Conservation (phyloP, 352 stramenopile species). For the Phytophthora litchii region DNA sequence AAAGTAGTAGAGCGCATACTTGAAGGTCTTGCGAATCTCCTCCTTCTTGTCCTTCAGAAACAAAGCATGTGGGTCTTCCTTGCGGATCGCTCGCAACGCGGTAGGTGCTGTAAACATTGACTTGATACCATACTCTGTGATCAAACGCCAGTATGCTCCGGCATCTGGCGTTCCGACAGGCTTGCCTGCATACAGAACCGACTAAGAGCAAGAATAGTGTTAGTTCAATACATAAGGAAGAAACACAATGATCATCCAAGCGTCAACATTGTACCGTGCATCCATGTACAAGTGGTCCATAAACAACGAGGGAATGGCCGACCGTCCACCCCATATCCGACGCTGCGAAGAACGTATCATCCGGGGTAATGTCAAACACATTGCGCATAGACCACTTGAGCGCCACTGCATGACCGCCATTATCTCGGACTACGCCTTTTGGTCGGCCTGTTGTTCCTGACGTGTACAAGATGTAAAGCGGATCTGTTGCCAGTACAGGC, state of each 20-base stretch:
- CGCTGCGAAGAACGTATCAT: constrained; percentile 86
- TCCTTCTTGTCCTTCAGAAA: constrained; percentile 55
- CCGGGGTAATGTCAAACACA: constrained; percentile 71
- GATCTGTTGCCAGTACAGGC: constrained; percentile 59
- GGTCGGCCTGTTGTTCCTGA: constrained; percentile 74
- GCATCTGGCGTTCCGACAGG: constrained; percentile 88
- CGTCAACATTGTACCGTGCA: constrained; percentile 54
- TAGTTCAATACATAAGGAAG: too few species aligned
- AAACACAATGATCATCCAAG: too few species aligned
- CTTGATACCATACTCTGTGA: constrained; percentile 86
- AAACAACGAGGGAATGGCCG: constrained; percentile 90
- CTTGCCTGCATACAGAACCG: constrained; percentile 91
- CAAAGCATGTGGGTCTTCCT: constrained; percentile 74
- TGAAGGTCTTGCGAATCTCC: constrained; percentile 51
- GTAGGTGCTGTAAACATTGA: constrained; percentile 93
- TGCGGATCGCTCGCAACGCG: constrained; percentile 88
- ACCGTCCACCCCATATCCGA: constrained; percentile 92
- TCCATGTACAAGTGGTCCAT: constrained; percentile 87
- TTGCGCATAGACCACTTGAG: constrained; percentile 89
- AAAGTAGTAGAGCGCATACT: constrained; percentile 45
- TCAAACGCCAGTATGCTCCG: constrained; percentile 86
- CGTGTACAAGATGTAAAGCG: constrained; percentile 86
- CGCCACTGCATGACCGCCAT: constrained; percentile 79
- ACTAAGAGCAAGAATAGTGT: constrained; percentile 33
- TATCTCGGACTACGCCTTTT: constrained; percentile 82